A percentile compares a stretch with the other conserved stretches of the same genome.
These are phyloP conservation scores for Hymenoscyphus fraxineus DNA, from an alignment of 2,329 filamentous ascomycete genomes.

Conservation along the genomic window DNA sequence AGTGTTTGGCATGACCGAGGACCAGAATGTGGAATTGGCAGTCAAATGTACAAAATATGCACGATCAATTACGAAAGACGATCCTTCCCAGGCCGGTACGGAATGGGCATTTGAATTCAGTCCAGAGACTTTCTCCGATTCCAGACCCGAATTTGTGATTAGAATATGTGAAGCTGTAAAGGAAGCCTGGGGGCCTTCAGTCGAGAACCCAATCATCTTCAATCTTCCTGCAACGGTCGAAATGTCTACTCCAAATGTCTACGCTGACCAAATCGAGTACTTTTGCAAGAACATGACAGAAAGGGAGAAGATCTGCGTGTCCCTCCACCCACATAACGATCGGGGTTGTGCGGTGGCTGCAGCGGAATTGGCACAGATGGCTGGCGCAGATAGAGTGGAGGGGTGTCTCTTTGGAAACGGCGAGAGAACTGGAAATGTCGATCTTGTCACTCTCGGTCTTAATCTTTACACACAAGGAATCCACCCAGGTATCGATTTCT, in stretches of 20 bases:
- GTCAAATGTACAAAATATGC: constrained; percentile 84
- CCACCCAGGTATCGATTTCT: constrained; percentile 82
- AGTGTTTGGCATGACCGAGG: constrained; percentile 82
- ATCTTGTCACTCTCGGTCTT: constrained; percentile 85
- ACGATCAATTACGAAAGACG: constrained; percentile 82
- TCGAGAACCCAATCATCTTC: constrained; percentile 83
- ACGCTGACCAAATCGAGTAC: constrained; percentile 93
- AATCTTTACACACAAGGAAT: constrained; percentile 96
- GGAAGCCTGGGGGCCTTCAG: constrained; percentile 81
- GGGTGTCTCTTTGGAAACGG: constrained; percentile 93
- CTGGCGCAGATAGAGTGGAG: constrained; percentile 89
- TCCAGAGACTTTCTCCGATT: constrained; percentile 88
- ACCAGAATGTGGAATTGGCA: constrained; percentile 76
- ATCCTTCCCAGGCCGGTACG: constrained; percentile 53
- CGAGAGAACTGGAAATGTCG: constrained; percentile 92
- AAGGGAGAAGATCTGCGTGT: constrained; percentile 82
- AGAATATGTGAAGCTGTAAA: constrained; percentile 90
- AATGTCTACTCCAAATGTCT: constrained; percentile 90
- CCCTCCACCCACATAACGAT: constrained; percentile 92
- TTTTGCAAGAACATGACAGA: constrained; percentile 85
- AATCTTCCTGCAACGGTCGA: constrained; percentile 96
- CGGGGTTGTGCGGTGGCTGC: constrained; percentile 85
- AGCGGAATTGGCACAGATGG: constrained; percentile 92
- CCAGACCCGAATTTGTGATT: constrained; percentile 76
- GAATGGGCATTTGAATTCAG: constrained; percentile 80